phyloP scores from a whole-genome alignment of 805 yeast species.

The Candida orba region DNA sequence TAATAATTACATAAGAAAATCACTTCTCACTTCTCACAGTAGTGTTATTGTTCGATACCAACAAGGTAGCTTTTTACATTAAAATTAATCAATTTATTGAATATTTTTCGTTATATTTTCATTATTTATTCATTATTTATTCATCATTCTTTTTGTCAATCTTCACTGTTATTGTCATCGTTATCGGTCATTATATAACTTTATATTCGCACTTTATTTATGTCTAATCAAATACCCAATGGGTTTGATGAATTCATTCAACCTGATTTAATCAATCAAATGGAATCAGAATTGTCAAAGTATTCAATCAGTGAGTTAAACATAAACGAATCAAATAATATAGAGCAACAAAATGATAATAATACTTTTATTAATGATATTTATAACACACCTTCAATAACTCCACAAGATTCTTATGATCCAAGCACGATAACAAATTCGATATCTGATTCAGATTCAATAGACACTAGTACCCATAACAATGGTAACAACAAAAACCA shows the following conservation, averaged over 20 bases:
- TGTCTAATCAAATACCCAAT: neutral
- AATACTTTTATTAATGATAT: neutral
- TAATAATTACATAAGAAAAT: no score
- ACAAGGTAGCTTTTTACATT: no score
- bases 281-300: conserved; percentile 1
- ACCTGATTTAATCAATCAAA: neutral
- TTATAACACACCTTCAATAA: neutral
- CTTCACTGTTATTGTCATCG: no score
- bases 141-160: no score
- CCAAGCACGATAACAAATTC: neutral
- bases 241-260: neutral
- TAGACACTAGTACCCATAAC: neutral
- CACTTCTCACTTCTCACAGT: no score
- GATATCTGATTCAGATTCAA: neutral
- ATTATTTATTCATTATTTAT: no score
- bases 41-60: no score
- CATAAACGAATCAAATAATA: neutral
- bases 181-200: no score
- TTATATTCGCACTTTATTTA: neutral
- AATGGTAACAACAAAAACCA: no score
- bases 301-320: neutral
- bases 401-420: neutral
- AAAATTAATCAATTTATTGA: no score
- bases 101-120: no score
- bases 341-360: neutral